Evolutionary conservation across 805 yeast genomes (phyloP).

Genomic region (Spathaspora boniae): DNA sequence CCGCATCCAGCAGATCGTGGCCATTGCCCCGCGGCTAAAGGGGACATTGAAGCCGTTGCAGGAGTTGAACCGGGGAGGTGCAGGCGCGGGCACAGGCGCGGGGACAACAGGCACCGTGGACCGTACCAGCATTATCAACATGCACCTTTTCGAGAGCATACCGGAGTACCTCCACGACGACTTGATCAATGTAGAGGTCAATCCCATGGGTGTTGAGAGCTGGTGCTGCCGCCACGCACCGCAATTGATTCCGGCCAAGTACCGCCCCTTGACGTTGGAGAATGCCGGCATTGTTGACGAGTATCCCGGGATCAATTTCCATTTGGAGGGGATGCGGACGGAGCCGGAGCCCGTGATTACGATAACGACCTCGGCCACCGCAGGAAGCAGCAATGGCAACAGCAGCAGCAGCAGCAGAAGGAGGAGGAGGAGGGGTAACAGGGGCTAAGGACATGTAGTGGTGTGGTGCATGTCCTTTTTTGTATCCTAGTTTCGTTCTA

Average conservation of each 20-base stretch:
- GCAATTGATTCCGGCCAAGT: slow-evolving; percentile 29
- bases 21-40: slow-evolving; percentile 19
- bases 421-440: neutral
- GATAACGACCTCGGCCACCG: no score
- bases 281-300: slow-evolving; percentile 5
- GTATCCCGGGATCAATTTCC: slow-evolving; percentile 10
- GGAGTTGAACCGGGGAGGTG: slow-evolving; percentile 3
- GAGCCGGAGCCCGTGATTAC: no score
- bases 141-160: slow-evolving; percentile 31
- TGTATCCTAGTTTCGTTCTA: no score
- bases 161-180: slow-evolving; percentile 39
- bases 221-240: slow-evolving; percentile 39
- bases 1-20: slow-evolving; percentile 15
- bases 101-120: no score
- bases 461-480: no score
- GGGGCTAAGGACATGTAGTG: no score
- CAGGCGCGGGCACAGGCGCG: slow-evolving; percentile 8
- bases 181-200: slow-evolving; percentile 28
- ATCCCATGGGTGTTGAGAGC: slow-evolving; percentile 37
- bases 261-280: slow-evolving; percentile 25
- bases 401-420: no score
- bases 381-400: no score
- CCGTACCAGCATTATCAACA: slow-evolving; percentile 20
- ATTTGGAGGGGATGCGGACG: slow-evolving; percentile 5
- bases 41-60: slow-evolving; percentile 16